Conservation (phyloP, 768 basidiomycete species). For the Pisolithus albus region DNA sequence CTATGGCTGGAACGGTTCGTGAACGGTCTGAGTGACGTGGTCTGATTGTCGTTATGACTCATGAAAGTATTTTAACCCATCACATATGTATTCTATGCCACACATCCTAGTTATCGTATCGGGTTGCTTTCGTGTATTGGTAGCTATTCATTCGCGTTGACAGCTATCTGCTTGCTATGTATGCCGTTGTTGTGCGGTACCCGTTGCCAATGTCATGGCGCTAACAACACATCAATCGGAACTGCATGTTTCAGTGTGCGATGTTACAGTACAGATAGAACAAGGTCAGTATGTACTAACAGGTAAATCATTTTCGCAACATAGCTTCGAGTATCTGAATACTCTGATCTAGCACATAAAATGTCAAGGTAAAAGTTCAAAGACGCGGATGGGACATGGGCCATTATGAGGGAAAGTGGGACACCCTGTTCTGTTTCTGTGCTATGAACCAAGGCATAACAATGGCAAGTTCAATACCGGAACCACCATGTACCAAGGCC, state of each 20-base stretch:
- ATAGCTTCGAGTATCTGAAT: too few species aligned
- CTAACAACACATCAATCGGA: too few species aligned
- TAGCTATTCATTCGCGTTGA: slow-evolving; percentile 6
- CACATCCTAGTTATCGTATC: slow-evolving; percentile 7
- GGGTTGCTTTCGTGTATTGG: slow-evolving; percentile 18
- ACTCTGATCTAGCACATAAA: too few species aligned
- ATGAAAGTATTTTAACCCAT: slow-evolving; percentile 17
- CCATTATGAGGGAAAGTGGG: slow-evolving; percentile 17
- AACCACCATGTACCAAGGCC: slow-evolving; percentile 23
- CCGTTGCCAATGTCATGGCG: too few species aligned
- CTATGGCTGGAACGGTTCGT: neutral
- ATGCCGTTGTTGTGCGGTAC: neutral
- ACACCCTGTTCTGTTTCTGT: slow-evolving; percentile 41
- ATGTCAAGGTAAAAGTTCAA: too few species aligned
- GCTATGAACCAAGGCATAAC: slow-evolving; percentile 50
- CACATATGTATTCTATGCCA: slow-evolving; percentile 24
- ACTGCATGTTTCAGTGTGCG: too few species aligned
- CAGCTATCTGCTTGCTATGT: slow-evolving; percentile 12
- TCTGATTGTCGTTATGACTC: neutral
- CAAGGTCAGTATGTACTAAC: too few species aligned
- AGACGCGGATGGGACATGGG: slow-evolving; percentile 1
- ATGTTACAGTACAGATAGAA: too few species aligned
- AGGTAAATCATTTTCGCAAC: too few species aligned
- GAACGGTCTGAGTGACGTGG: neutral
- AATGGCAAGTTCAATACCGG: slow-evolving; percentile 27